phyloP scores from a whole-genome alignment of 441 rosid species.

The Adansonia gregorii region DNA sequence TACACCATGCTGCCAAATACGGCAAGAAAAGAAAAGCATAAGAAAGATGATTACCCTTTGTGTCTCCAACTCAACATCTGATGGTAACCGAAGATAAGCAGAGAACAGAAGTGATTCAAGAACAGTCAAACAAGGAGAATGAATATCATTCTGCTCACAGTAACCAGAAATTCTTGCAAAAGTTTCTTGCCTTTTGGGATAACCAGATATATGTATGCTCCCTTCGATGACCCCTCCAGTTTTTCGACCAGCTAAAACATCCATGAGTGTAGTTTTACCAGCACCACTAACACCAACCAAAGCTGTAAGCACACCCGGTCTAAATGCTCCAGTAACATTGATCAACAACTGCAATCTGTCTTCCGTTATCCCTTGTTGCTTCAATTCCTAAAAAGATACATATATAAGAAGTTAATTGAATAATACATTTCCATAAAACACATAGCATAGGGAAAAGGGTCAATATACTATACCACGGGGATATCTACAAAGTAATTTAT shows the following conservation, averaged over 20 bases:
- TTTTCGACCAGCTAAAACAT: constrained; percentile 96
- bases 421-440: constrained; percentile 20
- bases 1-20: constrained; percentile 20
- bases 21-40: neutral
- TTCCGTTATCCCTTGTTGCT: constrained; percentile 85
- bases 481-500: constrained; percentile 85
- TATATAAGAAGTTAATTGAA: constrained; percentile 30
- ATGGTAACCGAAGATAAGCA: constrained; percentile 87
- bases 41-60: constrained; percentile 57
- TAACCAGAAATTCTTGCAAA: constrained; percentile 97
- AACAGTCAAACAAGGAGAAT: constrained; percentile 91
- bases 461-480: constrained; percentile 60
- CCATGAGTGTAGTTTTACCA: constrained; percentile 98
- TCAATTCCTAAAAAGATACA: constrained; percentile 65
- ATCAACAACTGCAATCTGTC: constrained; percentile 83
- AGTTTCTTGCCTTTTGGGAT: constrained; percentile 88
- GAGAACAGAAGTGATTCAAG: constrained; percentile 93
- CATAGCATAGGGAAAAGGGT: neutral
- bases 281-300: constrained; percentile 97
- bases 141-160: constrained; percentile 94
- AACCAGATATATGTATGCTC: constrained; percentile 76
- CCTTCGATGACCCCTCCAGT: constrained; percentile 93
- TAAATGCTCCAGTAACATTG: constrained; percentile 92
- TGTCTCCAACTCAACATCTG: constrained; percentile 74
- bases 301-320: constrained; percentile 93